Evolutionary conservation across 441 rosid genomes (phyloP), one percentile per base, ranked within the genome.

Genomic region (Populus trichocarpa): DNA sequence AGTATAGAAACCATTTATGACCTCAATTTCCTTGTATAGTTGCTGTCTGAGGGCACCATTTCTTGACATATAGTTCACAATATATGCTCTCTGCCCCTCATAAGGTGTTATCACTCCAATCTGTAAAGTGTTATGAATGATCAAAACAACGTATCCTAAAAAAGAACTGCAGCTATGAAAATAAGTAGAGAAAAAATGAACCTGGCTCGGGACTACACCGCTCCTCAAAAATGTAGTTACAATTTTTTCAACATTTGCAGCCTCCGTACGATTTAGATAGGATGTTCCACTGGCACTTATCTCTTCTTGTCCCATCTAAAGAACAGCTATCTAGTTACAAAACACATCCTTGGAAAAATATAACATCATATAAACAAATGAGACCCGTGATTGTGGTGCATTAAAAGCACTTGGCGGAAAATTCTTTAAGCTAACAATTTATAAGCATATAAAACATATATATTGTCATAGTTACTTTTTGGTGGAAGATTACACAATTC

Each of bases 301-400:
- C 88, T 97, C 99, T 81, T 97, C 99, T 97, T 95, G 97, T 79
- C 99, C 99, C 97, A 97, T 89, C 99, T 97, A 83, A 81, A 84
- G 75, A 84, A 81, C 80, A 86, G 75, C 36, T 69, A 79, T 69
- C 66, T 35, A 67, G 82, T 81, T 69, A 85, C 33, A 76, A 65
- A 75, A 71, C 64, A 67, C 32, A 57, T 64, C 35, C 53, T 70
- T 23, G 69, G 81, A 82, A 59, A 70, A 30, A 59, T 32, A 76
- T 68, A 57, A 73, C 13, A 64, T 42, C 35, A 50, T 8, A 25
- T 5, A 53, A 69, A 68, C 63, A 74, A 28, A 64, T 75, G 61
- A 68, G 73, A 32, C n/a, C 6, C 16, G 32, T 64, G 50, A 26
- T 42, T 75, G 68, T 42, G 69, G 23, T 23, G n/a, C 33, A 20